Conservation (phyloP, 306 rosid genomes). For the Vigna angularis region DNA sequence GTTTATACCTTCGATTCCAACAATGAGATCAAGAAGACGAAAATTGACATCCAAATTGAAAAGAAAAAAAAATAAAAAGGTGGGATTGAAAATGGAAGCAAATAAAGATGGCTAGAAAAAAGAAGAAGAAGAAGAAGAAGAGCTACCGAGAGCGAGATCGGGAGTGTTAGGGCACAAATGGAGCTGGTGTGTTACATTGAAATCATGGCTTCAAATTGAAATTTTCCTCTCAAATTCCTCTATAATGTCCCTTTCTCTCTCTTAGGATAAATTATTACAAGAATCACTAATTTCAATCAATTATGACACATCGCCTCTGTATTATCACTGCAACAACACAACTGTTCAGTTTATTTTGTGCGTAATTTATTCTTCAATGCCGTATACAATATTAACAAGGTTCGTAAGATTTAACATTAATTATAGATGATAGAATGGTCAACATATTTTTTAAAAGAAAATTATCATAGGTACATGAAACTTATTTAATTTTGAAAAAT, state of each 20-base stretch:
- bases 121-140: slow-evolving; percentile 6
- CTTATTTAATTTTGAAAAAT: too few species aligned
- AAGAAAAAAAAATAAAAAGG: background rate
- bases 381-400: too few species aligned
- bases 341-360: background rate
- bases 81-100: slow-evolving; percentile 31
- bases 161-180: slow-evolving; percentile 36
- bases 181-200: slow-evolving; percentile 41
- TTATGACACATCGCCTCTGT: slow-evolving; percentile 15
- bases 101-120: slow-evolving; percentile 16
- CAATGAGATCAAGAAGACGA: slow-evolving; percentile 38
- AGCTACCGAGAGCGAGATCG: slow-evolving; percentile 48
- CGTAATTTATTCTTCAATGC: background rate
- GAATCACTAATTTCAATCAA: slow-evolving; percentile 8
- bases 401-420: too few species aligned
- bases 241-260: background rate
- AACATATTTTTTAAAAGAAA: too few species aligned
- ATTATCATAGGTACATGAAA: too few species aligned
- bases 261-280: slow-evolving; percentile 4
- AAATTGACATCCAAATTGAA: slow-evolving; percentile 7
- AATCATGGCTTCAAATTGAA: slow-evolving; percentile 51
- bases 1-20: slow-evolving; percentile 6
- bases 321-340: slow-evolving; percentile 10
- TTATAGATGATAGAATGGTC: too few species aligned
- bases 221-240: slow-evolving; percentile 8